These are phyloP conservation scores for Nicotiana rustica DNA, from an alignment of 305 asterid species.

Conservation along the genomic window DNA sequence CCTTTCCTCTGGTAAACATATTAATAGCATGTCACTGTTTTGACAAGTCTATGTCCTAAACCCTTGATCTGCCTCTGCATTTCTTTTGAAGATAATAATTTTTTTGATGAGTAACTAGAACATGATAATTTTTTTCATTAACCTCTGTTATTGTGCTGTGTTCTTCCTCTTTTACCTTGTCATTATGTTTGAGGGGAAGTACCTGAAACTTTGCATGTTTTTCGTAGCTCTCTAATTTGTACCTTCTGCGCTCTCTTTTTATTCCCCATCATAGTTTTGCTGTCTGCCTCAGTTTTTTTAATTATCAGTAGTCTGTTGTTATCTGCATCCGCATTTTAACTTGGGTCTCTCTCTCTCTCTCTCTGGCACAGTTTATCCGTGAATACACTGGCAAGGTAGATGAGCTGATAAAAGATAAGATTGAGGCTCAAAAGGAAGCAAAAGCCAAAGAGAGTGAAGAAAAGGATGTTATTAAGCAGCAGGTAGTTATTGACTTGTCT, in stretches of 20 bases:
- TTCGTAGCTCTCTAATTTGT: neutral
- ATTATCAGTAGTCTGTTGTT: neutral
- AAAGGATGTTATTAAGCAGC: constrained; percentile 87
- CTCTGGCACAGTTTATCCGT: constrained; percentile 76
- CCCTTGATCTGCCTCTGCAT: constrained; percentile 14
- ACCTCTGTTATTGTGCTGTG: constrained; percentile 22
- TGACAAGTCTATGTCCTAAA: neutral
- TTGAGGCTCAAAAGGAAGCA: constrained; percentile 76
- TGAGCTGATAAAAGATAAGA: constrained; percentile 87
- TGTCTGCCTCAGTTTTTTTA: neutral
- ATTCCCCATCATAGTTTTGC: neutral
- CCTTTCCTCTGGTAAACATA: neutral
- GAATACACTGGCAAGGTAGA: constrained; percentile 97
- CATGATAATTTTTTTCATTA: neutral
- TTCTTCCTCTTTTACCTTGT: neutral
- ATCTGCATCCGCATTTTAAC: constrained; percentile 24
- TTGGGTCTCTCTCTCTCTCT: neutral
- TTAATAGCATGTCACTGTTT: neutral
- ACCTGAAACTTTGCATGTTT: neutral
- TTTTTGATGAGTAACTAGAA: neutral
- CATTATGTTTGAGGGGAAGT: constrained; percentile 8
- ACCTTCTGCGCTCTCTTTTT: constrained; percentile 4
- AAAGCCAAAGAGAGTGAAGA: constrained; percentile 91
- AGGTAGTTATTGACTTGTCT: constrained; percentile 57
- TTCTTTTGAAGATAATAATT: neutral